A percentile compares a stretch with the other conserved stretches of the same genome.
phyloP scores from a whole-genome alignment of 495 filamentous ascomycete species.

The Trichoderma asperelloides region DNA sequence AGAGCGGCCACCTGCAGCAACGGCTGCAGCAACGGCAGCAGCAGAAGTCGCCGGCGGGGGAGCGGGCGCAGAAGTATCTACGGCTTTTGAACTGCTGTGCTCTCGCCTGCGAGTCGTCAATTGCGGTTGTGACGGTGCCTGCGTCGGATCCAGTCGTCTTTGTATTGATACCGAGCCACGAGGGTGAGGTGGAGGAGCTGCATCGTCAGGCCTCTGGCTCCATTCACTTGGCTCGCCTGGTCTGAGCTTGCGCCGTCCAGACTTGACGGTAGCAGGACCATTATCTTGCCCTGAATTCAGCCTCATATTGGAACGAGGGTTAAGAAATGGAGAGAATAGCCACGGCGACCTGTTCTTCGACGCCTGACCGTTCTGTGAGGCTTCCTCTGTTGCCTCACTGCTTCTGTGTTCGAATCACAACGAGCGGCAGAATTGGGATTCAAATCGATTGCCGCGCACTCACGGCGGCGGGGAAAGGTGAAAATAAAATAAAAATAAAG shows the following conservation, averaged over 20 bases:
- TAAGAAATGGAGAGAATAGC: neutral
- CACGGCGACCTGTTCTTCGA: neutral
- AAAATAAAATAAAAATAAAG: neutral
- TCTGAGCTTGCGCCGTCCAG: neutral
- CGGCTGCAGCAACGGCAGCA: neutral
- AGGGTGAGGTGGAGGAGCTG: constrained; percentile 1
- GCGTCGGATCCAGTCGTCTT: neutral
- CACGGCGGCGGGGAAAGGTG: neutral
- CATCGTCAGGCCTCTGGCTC: neutral
- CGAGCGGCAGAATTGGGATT: neutral
- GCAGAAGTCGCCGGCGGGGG: neutral
- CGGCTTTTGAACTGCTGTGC: neutral
- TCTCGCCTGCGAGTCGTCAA: neutral
- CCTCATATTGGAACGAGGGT: neutral
- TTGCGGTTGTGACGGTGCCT: neutral
- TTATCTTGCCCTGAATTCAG: neutral
- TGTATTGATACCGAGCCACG: neutral
- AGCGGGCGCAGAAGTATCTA: neutral
- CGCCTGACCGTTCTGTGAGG: neutral
- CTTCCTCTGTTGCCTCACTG: neutral
- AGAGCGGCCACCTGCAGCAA: neutral
- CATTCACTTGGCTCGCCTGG: neutral
- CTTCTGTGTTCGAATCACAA: neutral
- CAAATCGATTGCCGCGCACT: neutral
- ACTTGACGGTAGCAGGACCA: neutral